Conservation (phyloP, 495 filamentous ascomycete genomes). For the Chlorociboria aeruginascens region DNA sequence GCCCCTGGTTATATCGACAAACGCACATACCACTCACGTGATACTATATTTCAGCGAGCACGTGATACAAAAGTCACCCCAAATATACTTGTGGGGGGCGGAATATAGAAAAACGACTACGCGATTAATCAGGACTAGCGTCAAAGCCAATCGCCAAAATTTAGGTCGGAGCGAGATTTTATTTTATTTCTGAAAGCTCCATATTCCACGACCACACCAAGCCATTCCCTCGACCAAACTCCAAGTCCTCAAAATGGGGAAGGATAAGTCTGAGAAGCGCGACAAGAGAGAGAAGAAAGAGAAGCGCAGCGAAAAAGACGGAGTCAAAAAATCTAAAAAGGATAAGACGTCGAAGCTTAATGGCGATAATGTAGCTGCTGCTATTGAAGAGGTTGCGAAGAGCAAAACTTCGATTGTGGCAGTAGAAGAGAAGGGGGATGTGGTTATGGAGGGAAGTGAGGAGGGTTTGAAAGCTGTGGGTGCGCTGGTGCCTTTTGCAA, state of each 20-base stretch:
- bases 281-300: constrained; percentile 76
- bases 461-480: constrained; percentile 42
- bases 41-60: too few species aligned
- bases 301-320: constrained; percentile 64
- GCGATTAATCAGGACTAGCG: constrained; percentile 1
- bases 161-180: background rate
- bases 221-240: background rate
- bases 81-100: too few species aligned
- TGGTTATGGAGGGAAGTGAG: constrained; percentile 37
- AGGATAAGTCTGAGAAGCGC: constrained; percentile 19
- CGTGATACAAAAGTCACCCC: too few species aligned
- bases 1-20: too few species aligned
- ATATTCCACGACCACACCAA: background rate
- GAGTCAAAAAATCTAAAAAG: constrained; percentile 58
- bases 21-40: too few species aligned
- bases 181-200: background rate
- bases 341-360: constrained; percentile 60
- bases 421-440: constrained; percentile 28
- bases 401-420: constrained; percentile 19
- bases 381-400: constrained; percentile 34
- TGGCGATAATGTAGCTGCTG: constrained; percentile 42
- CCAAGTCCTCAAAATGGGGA: constrained; percentile 13
- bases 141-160: background rate
- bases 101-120: too few species aligned
- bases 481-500: constrained; percentile 84